phyloP scores from a whole-genome alignment of 2,329 filamentous ascomycete genomes.

The Penicillium italicum region DNA sequence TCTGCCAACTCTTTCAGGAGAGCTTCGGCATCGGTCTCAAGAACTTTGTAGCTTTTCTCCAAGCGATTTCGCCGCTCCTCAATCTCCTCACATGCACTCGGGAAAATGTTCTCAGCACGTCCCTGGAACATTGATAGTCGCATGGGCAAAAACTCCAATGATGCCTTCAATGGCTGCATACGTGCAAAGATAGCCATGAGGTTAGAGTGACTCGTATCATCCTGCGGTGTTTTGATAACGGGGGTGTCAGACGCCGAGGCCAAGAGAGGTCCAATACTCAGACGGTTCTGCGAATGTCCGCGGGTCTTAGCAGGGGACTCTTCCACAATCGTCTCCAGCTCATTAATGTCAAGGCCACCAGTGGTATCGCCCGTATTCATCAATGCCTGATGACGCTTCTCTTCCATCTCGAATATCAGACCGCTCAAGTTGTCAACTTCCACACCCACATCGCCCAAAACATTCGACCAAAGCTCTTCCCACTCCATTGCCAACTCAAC shows the following conservation, averaged over 20 bases:
- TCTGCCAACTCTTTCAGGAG: slow-evolving; percentile 87
- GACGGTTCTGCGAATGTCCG: slow-evolving; percentile 57
- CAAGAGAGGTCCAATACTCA: slow-evolving; percentile 63
- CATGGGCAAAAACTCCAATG: slow-evolving; percentile 94
- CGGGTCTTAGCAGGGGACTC: slow-evolving; percentile 64
- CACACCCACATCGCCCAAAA: slow-evolving; percentile 86
- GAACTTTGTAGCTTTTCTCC: slow-evolving; percentile 80
- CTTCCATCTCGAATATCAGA: slow-evolving; percentile 96
- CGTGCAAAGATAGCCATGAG: slow-evolving; percentile 86
- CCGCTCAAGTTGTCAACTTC: slow-evolving; percentile 78
- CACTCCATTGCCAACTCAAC: slow-evolving; percentile 98
- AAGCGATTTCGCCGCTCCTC: slow-evolving; percentile 69
- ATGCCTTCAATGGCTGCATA: slow-evolving; percentile 90
- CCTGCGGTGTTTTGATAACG: slow-evolving; percentile 55
- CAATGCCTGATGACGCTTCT: slow-evolving; percentile 76
- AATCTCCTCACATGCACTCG: slow-evolving; percentile 85
- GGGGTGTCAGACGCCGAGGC: slow-evolving; percentile 48
- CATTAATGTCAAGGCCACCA: slow-evolving; percentile 70
- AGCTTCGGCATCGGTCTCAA: slow-evolving; percentile 86
- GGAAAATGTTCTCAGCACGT: slow-evolving; percentile 74
- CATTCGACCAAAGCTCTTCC: slow-evolving; percentile 94
- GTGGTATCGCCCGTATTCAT: slow-evolving; percentile 57
- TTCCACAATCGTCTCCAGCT: slow-evolving; percentile 89
- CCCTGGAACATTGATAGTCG: slow-evolving; percentile 79
- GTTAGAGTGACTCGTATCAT: slow-evolving; percentile 83